Evolutionary conservation across 305 asterid genomes (phyloP), one percentile per base, ranked within the genome.

Genomic region (Lippia alba): DNA sequence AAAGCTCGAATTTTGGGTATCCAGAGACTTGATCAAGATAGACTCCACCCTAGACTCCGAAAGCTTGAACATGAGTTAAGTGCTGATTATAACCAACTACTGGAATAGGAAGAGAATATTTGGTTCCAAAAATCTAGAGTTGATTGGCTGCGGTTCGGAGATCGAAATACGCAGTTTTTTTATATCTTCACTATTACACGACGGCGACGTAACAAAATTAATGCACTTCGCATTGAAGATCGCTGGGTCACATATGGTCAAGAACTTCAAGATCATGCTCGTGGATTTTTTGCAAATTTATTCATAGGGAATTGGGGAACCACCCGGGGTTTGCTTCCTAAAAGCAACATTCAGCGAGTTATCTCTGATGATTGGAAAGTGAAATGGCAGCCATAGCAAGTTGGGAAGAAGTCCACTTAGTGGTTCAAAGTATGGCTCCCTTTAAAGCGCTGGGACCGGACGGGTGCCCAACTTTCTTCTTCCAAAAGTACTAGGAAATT

Each of bases 381-480:
- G 30, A 24, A 24, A 3, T 24, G 1, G 30, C 30, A 1, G 30
- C 7, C 14, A 12, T 12, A 48, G 6, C 18, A 8, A 24, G 2
- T 2, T 1, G 12, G 12, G 12, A 3, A n/a, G 12, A 45, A 3
- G 3, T 11, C 3, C 3, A 3, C 1, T 12, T 45, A 0, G n/a
- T 48, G 3, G 54, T 5, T 8, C 12, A 46, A 3, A 14, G 53
- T 6, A 2, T 48, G 54, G 4, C 54, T 6, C 54, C 16, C 4
- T 48, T 5, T 48, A 12, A 48, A 17, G 57, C 59, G 4, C 60
- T 41, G 0, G 74, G 67, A 0, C 66, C 66, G 0, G 51, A 70
- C 34, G 74, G 74, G 0, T 9, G 34, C 2, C 61, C 45, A 18
- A 50, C 59, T 0, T n/a, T 61, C 9, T 61, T 70, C 8, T 70